Conservation (phyloP, 331 rosid genomes). For the Erythrophleum ivorense region DNA sequence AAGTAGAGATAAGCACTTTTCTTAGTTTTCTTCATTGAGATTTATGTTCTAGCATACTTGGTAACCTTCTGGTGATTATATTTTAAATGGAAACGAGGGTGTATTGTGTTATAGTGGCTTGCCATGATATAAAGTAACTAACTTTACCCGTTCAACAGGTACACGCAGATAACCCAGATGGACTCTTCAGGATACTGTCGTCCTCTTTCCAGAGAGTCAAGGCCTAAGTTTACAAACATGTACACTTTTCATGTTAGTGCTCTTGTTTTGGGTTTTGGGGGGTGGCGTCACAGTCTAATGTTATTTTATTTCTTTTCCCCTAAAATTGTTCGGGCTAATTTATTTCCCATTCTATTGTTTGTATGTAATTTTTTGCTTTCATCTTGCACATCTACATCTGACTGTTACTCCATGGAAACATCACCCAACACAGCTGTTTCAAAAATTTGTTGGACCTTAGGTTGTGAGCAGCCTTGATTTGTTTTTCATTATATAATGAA, state of each 20-base stretch:
- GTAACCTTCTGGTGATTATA: too few species aligned
- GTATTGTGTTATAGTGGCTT: slow-evolving; percentile 12
- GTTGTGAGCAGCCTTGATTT: too few species aligned
- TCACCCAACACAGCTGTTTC: neutral
- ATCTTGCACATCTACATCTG: neutral
- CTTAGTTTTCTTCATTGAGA: neutral
- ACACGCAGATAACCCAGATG: slow-evolving; percentile 95
- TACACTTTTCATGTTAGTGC: neutral
- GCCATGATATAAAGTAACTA: neutral
- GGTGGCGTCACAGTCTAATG: slow-evolving; percentile 26
- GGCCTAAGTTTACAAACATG: slow-evolving; percentile 41
- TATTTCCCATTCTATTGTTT: neutral
- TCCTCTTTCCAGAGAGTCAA: slow-evolving; percentile 70
- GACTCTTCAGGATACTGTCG: slow-evolving; percentile 82
- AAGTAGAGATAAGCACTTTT: slow-evolving; percentile 1
- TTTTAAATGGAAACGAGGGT: slow-evolving; percentile 17
- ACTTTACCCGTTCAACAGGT: slow-evolving; percentile 61
- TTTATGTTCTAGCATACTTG: neutral
- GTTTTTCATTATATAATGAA: too few species aligned
- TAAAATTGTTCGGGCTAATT: neutral
- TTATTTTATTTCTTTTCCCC: neutral
- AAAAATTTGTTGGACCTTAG: neutral
- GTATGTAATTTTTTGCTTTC: slow-evolving; percentile 4
- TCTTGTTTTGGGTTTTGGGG: slow-evolving; percentile 6
- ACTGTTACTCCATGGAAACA: neutral